Base-by-base conservation (phyloP, 2,329 filamentous ascomycete species). In the Cryphonectria carpinicola region DNA sequence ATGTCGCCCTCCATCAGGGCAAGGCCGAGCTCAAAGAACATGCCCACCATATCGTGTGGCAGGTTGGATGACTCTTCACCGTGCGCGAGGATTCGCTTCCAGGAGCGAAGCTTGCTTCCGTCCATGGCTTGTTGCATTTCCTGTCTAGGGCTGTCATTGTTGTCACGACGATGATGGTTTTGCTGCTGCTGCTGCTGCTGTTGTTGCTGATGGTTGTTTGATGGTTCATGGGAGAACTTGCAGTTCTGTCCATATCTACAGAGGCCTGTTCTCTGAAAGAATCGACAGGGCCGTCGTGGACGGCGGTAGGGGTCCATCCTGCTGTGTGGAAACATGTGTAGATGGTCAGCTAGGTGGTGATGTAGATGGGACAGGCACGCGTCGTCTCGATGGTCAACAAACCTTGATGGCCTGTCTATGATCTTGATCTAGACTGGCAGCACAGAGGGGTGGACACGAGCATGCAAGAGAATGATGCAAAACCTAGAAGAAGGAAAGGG, bases 1-100 rank as follows among this genome's bases (percentile, higher is more conserved):
- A 76, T 56, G 46, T 81, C 79, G 19, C 78, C 76, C 14, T 78
- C 78, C 71, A 79, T 75, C 52, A 80, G 66, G 43, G 78, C 72
- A 1, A 76, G 71, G 22, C 76, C 76, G n/a, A 79, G 71, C 41
- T 74, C 65, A 61, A 81, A 80, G 70, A 80, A 79, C 5, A 72
- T 74, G 2, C 19, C 52, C 0, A 65, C 41, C 19, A 22, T 19
- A 6, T 28, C 39, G 4, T 60, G 19, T 28, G 37, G 35, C 5
- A 54, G 5, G 46, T 43, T 28, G 6, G 32, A n/a, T 17, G 22
- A 19, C 1, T 43, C 61, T 11, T 8, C 2, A 14, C 39, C 65
- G 17, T 8, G 41, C 14, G 66, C 4, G 19, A 70, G 70, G 4
- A 70, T 11, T 2, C 64, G 43, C 35, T 61, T 52, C 70, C 70